Evolutionary conservation across 345 rosid genomes (phyloP), one percentile per base, ranked within the genome.

Genomic region (Bretschneidera sinensis): DNA sequence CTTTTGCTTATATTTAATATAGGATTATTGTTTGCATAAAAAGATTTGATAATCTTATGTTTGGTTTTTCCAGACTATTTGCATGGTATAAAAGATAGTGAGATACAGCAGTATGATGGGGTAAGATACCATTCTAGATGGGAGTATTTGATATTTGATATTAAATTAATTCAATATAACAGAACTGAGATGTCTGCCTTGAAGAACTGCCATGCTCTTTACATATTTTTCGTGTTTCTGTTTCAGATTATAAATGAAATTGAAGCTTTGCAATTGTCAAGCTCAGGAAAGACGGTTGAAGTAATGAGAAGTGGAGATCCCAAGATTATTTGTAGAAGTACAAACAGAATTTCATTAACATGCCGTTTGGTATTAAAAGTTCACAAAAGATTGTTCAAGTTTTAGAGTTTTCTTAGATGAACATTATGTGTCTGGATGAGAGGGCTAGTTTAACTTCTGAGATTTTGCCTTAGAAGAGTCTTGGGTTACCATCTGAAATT

Each of bases 301-400:
- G 71, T 48, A 57, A 28, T n/a, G n/a, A n/a, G 65, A 33, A 54
- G 48, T 58, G 66, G 59, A 1, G 58, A 73, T 48, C 24, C 21
- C 22, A 79, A 66, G 74, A 63, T 63, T 59, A 70, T 91, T 47
- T 71, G 71, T 59, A 76, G 95, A 62, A 71, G 74, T 17, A 48
- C 43, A 24, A 84, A 68, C 51, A 70, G 92, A 71, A 69, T 88
- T 51, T 91, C 97, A 31, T 71, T 87, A 61, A 87, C 96, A 14
- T 87, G 89, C 78, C 81, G 96, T 62, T 59, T 75, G 34, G 97
- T 85, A 0, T 70, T 76, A 66, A 88, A 88, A 84, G 97, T 91
- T 78, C 94, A 73, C 61, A 83, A 82, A 61, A 85, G 78, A 33
- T 71, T 87, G 24, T 87, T 87, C 81, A 85, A 68, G 81, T n/a